Evolutionary conservation across 2,329 filamentous ascomycete species (phyloP).

Genomic region (Colletotrichum sp.): DNA sequence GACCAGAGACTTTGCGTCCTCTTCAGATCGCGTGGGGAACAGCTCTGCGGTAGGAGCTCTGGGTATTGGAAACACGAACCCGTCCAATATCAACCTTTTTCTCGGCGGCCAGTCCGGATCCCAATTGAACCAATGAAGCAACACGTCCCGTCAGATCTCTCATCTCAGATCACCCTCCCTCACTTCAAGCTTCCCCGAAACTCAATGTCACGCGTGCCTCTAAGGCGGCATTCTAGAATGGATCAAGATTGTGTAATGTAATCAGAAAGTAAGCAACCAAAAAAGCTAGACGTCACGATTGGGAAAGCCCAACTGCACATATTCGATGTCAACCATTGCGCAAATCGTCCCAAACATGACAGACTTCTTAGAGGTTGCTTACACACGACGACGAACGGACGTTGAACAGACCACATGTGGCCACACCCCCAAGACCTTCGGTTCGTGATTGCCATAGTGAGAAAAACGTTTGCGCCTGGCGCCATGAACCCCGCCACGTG

Average conservation of each 20-base stretch:
- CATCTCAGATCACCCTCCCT: neutral
- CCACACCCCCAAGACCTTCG: neutral
- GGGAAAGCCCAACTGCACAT: fast-evolving
- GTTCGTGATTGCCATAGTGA: neutral
- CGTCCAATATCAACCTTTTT: neutral
- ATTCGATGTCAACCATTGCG: neutral
- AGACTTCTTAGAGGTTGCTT: neutral
- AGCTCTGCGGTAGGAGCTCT: neutral
- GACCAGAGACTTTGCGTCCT: neutral
- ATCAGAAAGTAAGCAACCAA: neutral
- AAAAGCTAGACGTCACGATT: neutral
- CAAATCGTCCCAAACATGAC: neutral
- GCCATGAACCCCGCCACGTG: neutral
- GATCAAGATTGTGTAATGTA: neutral
- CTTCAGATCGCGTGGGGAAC: neutral
- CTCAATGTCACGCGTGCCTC: neutral
- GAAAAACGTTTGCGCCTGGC: neutral
- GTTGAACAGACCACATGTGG: neutral
- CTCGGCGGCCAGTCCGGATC: neutral
- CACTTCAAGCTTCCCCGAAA: neutral
- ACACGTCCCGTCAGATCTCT: neutral
- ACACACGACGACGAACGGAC: neutral
- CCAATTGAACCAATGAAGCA: neutral
- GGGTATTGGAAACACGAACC: fast-evolving
- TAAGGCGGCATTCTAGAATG: neutral